Percentiles rank a stretch among this genome's conserved stretches.
These are phyloP conservation scores for Wickerhamomyces ciferrii DNA, from an alignment of 805 yeast genomes.

Conservation along the genomic window DNA sequence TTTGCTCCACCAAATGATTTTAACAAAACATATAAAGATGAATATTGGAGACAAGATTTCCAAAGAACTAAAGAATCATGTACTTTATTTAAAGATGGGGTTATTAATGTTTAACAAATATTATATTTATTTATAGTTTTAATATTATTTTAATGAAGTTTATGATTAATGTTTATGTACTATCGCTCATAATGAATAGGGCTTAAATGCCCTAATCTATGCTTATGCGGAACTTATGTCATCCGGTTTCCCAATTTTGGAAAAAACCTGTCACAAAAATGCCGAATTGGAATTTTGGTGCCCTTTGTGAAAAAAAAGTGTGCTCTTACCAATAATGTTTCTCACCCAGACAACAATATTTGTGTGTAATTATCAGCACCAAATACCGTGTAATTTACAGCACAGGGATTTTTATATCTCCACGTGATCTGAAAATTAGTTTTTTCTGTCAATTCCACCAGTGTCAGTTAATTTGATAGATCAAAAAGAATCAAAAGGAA, in stretches of 20 bases:
- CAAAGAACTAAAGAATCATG: slow-evolving; percentile 33
- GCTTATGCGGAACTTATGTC: not conserved
- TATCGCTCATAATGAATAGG: not conserved
- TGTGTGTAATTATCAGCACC: no score
- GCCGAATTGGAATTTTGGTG: no score
- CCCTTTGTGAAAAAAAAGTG: not conserved
- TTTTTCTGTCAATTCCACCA: no score
- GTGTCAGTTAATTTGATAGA: no score
- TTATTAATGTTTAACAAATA: not conserved
- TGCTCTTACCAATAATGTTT: not conserved
- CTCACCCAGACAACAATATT: no score
- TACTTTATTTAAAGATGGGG: slow-evolving; percentile 7
- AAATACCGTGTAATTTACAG: no score
- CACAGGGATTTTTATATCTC: no score
- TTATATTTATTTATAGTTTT: not conserved
- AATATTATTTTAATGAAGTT: no score
- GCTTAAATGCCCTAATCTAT: not conserved
- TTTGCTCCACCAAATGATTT: slow-evolving; percentile 53
- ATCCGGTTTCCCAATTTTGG: not conserved
- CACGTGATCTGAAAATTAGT: no score
- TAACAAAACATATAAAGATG: slow-evolving; percentile 37
- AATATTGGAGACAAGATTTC: slow-evolving; percentile 51
- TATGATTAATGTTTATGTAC: no score
- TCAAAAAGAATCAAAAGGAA: no score
- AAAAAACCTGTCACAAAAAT: not conserved